Conservation (phyloP, 257 asterid species). For the Vinca minor region DNA sequence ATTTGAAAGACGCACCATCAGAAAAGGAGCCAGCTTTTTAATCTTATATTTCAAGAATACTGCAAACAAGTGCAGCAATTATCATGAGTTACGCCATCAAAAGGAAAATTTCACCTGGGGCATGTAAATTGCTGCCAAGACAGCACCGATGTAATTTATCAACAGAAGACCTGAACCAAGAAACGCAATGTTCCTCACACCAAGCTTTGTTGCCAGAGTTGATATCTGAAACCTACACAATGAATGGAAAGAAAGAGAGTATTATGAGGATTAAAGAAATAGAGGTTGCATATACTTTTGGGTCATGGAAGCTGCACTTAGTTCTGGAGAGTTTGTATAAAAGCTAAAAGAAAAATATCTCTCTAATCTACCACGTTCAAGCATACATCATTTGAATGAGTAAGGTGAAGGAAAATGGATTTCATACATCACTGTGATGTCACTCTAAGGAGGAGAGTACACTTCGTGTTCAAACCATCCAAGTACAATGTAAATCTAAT, state of each 20-base stretch:
- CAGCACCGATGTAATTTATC: slow-evolving; percentile 70
- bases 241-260: slow-evolving; percentile 2
- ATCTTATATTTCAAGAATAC: neutral
- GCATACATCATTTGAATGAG: neutral
- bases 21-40: neutral
- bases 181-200: slow-evolving; percentile 84
- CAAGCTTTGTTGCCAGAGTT: slow-evolving; percentile 92
- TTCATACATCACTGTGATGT: neutral
- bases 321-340: neutral
- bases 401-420: neutral
- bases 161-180: slow-evolving; percentile 82
- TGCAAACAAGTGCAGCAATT: neutral
- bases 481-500: neutral
- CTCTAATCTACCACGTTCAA: neutral
- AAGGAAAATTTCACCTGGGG: slow-evolving; percentile 60
- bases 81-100: slow-evolving; percentile 3
- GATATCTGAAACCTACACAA: slow-evolving; percentile 82
- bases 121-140: slow-evolving; percentile 67
- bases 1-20: slow-evolving; percentile 7
- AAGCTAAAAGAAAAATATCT: neutral
- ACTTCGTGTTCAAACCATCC: neutral
- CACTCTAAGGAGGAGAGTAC: neutral
- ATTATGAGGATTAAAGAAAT: neutral
- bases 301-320: neutral
- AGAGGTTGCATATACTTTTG: neutral